Evolutionary conservation across 495 filamentous ascomycete genomes (phyloP), one percentile per base, ranked within the genome.

Genomic region (Lichina pygmaea): DNA sequence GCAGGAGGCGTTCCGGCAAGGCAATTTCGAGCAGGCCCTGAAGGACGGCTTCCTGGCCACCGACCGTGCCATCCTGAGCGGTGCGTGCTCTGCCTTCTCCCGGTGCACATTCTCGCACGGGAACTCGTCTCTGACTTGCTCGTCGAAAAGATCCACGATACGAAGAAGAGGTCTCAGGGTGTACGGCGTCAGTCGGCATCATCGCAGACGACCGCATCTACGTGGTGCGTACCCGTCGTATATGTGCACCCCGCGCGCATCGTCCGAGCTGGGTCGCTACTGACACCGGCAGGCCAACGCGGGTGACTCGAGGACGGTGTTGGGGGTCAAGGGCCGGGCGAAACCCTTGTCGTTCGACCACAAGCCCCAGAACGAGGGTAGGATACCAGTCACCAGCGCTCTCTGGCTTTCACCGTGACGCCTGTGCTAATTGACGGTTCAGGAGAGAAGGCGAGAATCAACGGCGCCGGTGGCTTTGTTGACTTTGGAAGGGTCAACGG

Each of bases 401-500:
- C 6, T 15, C 13, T 45, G 11, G 15, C 2, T 34, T 2, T 0
- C 30, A 12, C 8, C 2, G 41, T 9, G 13, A 17, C 9, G 16
- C 2, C 1, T 6, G 0, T 24, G 24, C 43, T 49, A 9, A 49
- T 43, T 12, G 47, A 24, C 33, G 50, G 38, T 52, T 51, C 57
- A 94, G 86, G 77, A 58, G 89, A 97, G 61, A 95, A 93, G 64
- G 84, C 89, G 42, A 70, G 89, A 57, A 97, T 97, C 57, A 81
- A 72, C 52, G 86, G 86, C 34, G 89, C 89, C 4, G 89, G 89
- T 53, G 89, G 89, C 41, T 97, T 97, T 55, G 89, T 97, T 52
- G 89, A 97, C 62, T 97, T 95, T 55, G 89, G 86, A 43, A 80
- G 89, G 55, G 89, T 97, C 51, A 97, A 97, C 58, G 89, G 89